These are phyloP conservation scores for Fusarium anguioides DNA, from an alignment of 2,329 filamentous ascomycete species.

Conservation along the genomic window DNA sequence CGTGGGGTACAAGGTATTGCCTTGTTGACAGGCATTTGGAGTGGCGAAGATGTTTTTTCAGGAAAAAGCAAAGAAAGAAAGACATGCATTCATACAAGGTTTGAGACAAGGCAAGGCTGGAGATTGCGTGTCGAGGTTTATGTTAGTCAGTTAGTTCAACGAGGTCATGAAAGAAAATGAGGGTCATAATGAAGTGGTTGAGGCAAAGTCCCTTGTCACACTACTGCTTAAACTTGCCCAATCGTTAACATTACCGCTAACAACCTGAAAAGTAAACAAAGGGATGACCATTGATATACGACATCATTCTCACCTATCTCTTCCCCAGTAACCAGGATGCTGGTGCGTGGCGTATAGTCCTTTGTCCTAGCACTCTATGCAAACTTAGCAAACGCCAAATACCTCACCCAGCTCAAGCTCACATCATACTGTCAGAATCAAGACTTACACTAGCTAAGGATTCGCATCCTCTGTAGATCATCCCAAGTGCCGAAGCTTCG, in stretches of 20 bases:
- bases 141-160: background rate
- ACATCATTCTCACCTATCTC: background rate
- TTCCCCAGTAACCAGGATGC: slow-evolving; percentile 4
- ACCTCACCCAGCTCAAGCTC: slow-evolving; percentile 8
- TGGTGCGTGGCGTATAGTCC: slow-evolving; percentile 1
- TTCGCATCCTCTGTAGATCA: slow-evolving; percentile 26
- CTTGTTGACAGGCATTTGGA: background rate
- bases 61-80: slow-evolving; percentile 2
- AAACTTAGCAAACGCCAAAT: slow-evolving; percentile 10
- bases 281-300: background rate
- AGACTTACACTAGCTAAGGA: background rate
- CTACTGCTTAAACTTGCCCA: background rate
- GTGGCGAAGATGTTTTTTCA: slow-evolving; percentile 4
- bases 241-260: background rate
- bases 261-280: background rate
- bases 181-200: background rate
- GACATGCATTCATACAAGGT: background rate
- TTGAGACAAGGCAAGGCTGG: slow-evolving; percentile 6
- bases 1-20: background rate
- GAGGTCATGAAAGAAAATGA: background rate
- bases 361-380: background rate
- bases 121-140: slow-evolving; percentile 2
- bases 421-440: background rate
- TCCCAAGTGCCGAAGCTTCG: slow-evolving; percentile 7
- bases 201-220: slow-evolving; percentile 1